phyloP scores from a whole-genome alignment of 331 rosid genomes.

The Ulmus americana region DNA sequence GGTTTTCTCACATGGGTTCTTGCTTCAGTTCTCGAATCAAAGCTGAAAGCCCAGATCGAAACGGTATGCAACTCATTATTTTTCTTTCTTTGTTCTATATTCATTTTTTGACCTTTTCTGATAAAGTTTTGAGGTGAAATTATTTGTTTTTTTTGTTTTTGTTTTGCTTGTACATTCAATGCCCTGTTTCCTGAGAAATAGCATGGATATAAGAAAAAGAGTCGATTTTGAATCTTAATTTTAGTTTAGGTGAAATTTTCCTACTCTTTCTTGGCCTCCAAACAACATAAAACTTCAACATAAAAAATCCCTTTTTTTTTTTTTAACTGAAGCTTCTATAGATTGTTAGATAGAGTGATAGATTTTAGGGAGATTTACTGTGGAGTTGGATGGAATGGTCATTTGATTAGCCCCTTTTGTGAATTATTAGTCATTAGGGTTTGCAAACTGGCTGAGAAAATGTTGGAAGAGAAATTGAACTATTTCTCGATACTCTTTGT shows the following conservation, averaged over 20 bases:
- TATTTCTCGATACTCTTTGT: no score
- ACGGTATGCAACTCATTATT: constrained; percentile 31
- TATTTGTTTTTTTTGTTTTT: not conserved
- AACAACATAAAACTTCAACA: no score
- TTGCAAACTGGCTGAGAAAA: no score
- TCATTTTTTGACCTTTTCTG: not conserved
- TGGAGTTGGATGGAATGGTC: not conserved
- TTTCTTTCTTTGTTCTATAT: not conserved
- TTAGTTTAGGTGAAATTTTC: no score
- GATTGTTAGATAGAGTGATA: not conserved
- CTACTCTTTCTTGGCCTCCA: no score
- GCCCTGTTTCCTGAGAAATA: not conserved
- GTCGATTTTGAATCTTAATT: no score
- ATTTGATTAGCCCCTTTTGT: no score
- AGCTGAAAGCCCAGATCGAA: constrained; percentile 29
- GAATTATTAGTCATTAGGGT: no score
- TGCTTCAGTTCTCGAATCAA: constrained; percentile 34
- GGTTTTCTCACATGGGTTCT: constrained; percentile 29
- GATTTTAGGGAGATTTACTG: not conserved
- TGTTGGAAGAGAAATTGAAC: no score
- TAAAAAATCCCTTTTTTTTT: not conserved
- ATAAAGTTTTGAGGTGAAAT: constrained; percentile 9
- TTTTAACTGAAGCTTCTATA: not conserved
- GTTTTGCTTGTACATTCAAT: constrained; percentile 1
- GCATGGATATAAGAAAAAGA: not conserved